phyloP scores from a whole-genome alignment of 495 filamentous ascomycete species.

The Evernia prunastri region DNA sequence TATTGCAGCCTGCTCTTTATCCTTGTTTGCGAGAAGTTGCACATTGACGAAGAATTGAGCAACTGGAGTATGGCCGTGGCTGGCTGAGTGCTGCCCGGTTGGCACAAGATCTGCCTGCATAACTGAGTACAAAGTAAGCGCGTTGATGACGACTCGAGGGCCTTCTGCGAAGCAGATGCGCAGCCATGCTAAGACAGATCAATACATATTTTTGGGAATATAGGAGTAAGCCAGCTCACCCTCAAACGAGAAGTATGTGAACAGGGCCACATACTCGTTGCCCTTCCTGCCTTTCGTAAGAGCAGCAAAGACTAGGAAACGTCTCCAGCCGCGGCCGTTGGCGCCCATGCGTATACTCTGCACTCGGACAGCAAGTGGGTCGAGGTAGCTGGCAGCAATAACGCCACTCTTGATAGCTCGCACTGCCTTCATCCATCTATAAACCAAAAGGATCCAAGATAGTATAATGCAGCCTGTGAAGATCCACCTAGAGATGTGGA shows the following conservation, averaged over 20 bases:
- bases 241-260: slow-evolving; percentile 92
- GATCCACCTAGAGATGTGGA: slow-evolving; percentile 75
- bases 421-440: slow-evolving; percentile 69
- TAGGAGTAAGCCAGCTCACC: slow-evolving; percentile 47
- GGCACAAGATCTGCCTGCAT: slow-evolving; percentile 62
- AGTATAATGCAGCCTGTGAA: slow-evolving; percentile 84
- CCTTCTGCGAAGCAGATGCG: slow-evolving; percentile 83
- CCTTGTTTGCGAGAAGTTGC: slow-evolving; percentile 57
- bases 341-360: slow-evolving; percentile 67
- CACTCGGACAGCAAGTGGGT: slow-evolving; percentile 72
- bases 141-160: slow-evolving; percentile 84
- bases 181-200: slow-evolving; percentile 61
- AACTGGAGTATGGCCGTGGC: slow-evolving; percentile 46
- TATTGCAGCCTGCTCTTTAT: slow-evolving; percentile 71
- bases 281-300: slow-evolving; percentile 89
- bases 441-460: slow-evolving; percentile 69
- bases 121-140: slow-evolving; percentile 77
- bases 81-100: slow-evolving; percentile 43
- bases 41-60: slow-evolving; percentile 72
- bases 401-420: slow-evolving; percentile 74
- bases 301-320: slow-evolving; percentile 88
- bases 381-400: slow-evolving; percentile 85
- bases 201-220: slow-evolving; percentile 15
- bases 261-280: slow-evolving; percentile 83
- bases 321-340: slow-evolving; percentile 63